Conservation (phyloP, 2,329 filamentous ascomycete species). For the Colletotrichum euphorbiae region DNA sequence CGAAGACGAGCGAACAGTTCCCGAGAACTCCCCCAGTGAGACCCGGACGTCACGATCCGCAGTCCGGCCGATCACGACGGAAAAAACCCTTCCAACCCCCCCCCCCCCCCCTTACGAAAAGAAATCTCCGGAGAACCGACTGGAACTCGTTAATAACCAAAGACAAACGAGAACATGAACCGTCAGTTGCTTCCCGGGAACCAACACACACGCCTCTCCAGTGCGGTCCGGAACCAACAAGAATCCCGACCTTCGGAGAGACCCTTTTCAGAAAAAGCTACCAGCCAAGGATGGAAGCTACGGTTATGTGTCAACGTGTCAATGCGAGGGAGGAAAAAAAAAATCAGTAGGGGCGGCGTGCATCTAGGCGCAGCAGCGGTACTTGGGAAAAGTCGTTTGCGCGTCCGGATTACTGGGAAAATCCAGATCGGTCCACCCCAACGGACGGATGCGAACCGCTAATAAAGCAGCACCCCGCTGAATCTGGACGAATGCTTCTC, state of each 20-base stretch:
- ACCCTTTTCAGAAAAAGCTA: neutral
- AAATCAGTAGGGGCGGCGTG: neutral
- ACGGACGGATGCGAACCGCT: slow-evolving; percentile 15
- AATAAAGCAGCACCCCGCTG: neutral
- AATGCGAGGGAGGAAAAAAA: neutral
- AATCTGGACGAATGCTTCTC: neutral
- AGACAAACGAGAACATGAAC: neutral
- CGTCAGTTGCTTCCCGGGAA: neutral
- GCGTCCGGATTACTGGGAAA: slow-evolving; percentile 1
- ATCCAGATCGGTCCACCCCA: neutral
- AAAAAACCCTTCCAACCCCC: too few species aligned
- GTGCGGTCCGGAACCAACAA: neutral
- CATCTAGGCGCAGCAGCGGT: neutral
- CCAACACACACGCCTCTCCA: neutral
- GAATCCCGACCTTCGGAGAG: neutral
- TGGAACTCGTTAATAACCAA: too few species aligned
- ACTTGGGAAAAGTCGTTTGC: neutral
- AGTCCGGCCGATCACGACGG: slow-evolving; percentile 6
- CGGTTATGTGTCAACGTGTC: slow-evolving; percentile 3
- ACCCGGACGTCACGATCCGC: slow-evolving; percentile 18
- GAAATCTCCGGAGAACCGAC: too few species aligned
- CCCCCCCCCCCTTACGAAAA: neutral
- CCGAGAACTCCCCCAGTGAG: slow-evolving; percentile 21
- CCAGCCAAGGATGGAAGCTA: neutral
- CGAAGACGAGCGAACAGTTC: slow-evolving; percentile 1